Evolutionary conservation across 2,329 filamentous ascomycete genomes (phyloP).

Genomic region (Diaporthe australafricana): DNA sequence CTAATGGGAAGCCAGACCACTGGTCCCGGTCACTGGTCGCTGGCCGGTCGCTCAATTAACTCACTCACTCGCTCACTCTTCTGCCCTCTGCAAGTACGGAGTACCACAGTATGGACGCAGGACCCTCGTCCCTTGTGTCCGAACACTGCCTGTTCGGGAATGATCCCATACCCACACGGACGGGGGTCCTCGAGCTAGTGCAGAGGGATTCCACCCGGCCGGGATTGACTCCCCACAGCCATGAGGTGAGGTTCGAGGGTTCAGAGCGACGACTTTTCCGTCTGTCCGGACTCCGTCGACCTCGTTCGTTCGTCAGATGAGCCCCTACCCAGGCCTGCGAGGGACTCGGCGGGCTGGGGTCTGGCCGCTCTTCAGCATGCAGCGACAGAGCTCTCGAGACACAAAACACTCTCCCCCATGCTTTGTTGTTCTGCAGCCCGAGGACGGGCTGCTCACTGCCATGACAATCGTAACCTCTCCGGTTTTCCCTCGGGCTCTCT

Average conservation of each 20-base stretch:
- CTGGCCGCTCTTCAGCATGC: background rate
- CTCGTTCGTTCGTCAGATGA: slow-evolving; percentile 12
- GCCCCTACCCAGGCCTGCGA: slow-evolving; percentile 17
- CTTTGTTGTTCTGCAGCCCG: background rate
- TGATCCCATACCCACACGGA: slow-evolving; percentile 18
- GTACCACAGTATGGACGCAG: slow-evolving; percentile 3
- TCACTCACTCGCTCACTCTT: background rate
- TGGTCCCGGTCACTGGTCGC: background rate
- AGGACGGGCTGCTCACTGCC: background rate
- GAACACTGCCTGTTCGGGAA: slow-evolving; percentile 31
- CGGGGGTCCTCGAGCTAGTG: slow-evolving; percentile 25
- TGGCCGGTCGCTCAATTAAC: background rate
- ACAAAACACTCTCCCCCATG: background rate
- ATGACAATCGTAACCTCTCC: slow-evolving; percentile 10
- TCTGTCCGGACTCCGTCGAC: slow-evolving; percentile 34
- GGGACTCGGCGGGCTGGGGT: background rate
- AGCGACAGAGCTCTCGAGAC: slow-evolving; percentile 7
- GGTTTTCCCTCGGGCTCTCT: background rate
- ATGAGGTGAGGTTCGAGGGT: slow-evolving; percentile 31
- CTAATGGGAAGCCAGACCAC: slow-evolving; percentile 7
- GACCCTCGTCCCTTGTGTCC: slow-evolving; percentile 35
- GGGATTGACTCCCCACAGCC: slow-evolving; percentile 32
- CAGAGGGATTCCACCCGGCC: slow-evolving; percentile 33
- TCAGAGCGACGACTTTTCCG: slow-evolving; percentile 25
- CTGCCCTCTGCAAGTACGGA: background rate